These are phyloP conservation scores for Phyllosticta ampelicida DNA, from an alignment of 2,329 filamentous ascomycete genomes.

Conservation along the genomic window DNA sequence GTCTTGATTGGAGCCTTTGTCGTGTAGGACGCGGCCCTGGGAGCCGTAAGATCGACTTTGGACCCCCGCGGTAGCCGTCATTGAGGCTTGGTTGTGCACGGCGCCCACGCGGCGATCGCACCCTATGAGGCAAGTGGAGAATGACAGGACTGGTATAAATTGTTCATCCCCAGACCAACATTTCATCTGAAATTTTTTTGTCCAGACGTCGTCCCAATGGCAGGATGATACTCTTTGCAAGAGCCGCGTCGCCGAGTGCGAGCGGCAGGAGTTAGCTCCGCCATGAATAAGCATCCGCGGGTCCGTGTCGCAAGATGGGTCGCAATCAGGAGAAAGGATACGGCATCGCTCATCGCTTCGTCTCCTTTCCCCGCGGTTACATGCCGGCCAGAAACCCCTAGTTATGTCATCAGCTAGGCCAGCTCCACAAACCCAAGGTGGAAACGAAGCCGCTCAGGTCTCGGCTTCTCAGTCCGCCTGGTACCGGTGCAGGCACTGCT, in stretches of 20 bases:
- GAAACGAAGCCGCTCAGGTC: neutral
- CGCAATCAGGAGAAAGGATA: slow-evolving; percentile 3
- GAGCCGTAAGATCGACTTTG: neutral
- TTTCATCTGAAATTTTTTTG: neutral
- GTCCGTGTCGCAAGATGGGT: slow-evolving; percentile 1
- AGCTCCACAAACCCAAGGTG: neutral
- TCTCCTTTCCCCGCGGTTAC: slow-evolving; percentile 6
- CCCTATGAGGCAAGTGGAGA: neutral
- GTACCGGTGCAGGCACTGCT: slow-evolving; percentile 11
- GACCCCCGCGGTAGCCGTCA: neutral
- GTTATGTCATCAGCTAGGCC: slow-evolving; percentile 8
- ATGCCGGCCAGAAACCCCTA: neutral
- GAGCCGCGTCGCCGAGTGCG: neutral
- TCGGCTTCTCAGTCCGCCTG: slow-evolving; percentile 4
- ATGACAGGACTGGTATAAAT: neutral
- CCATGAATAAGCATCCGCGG: neutral
- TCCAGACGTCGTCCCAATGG: neutral
- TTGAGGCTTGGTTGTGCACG: neutral
- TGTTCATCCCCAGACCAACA: neutral
- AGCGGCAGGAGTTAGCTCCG: slow-evolving; percentile 6
- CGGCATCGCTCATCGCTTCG: slow-evolving; percentile 7
- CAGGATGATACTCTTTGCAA: neutral
- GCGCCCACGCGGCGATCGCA: neutral
- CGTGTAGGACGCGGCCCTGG: neutral
- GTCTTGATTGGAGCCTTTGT: neutral